Base-by-base conservation (phyloP, 164 flowering plant species). In the Nymphaea colorata region DNA sequence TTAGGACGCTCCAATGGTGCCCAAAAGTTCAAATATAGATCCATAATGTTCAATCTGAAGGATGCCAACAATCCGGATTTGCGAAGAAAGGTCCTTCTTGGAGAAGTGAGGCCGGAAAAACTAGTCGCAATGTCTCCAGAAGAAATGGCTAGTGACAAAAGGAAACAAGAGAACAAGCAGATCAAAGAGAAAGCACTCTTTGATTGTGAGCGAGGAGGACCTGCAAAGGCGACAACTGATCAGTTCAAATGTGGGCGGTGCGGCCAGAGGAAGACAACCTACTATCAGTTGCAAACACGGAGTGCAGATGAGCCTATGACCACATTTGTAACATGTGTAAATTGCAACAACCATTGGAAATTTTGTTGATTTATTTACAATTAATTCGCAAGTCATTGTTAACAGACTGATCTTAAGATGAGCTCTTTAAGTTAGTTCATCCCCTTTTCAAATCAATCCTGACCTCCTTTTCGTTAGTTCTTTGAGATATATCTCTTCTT, bases 281-380 rank as follows among this genome's bases (percentile, higher is more conserved):
- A 94, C 77, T 78, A 88, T 72, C 97, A 91, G 64, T 42, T 94
- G 89, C 99, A 94, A 78, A 94, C 96, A 41, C 78, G 99, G 76
- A 91, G 97, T 83, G 96, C 97, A 3, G 99, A 94, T 85, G 99
- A 94, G 76, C 99, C 99, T 36, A 94, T 94, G 98, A 94, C 98
- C 0, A 94, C 97, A 10, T 90, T 77, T 67, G 93, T 88, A 4
- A 90, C 94, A 0, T 90, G 94, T 73, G 89, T 82, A 17, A 86
- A 85, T 83, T 94, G 99, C 85, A 80, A 85, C 70, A 87, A 91
- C 73, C 97, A 79, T 70, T 94, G 99, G 99, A 94, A 90, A 75
- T 94, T 91, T 83, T 87, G 90, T 75, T 83, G 76, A 76, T 18
- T 53, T 62, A 5, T 51, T 25, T 25, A 25, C 36, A 25, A 25